Evolutionary conservation across 2,329 filamentous ascomycete species (phyloP).

Genomic region (Colletotrichum camelliae): DNA sequence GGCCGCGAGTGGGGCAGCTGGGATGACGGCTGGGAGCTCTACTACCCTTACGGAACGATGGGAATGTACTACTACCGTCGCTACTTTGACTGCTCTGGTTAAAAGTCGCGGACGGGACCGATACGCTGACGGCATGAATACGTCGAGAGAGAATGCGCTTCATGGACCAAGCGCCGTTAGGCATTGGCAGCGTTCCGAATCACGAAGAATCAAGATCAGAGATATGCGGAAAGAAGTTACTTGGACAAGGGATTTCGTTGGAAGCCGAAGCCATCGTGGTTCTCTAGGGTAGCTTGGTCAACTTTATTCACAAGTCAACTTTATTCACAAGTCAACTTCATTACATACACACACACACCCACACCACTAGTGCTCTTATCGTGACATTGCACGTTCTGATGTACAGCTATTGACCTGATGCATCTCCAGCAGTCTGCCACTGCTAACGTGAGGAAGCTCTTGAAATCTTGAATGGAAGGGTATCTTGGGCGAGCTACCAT

Average conservation of each 20-base stretch:
- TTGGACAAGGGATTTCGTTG: not conserved
- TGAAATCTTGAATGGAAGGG: slow-evolving; percentile 21
- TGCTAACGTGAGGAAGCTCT: not conserved
- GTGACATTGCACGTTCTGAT: not conserved
- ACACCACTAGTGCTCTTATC: not conserved
- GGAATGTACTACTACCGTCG: slow-evolving; percentile 6
- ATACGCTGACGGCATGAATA: not conserved
- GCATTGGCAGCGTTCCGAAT: not conserved
- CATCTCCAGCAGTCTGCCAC: not conserved
- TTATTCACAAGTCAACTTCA: not conserved
- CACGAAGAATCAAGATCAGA: not conserved
- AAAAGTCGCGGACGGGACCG: not conserved
- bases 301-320: not conserved
- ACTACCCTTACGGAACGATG: not conserved
- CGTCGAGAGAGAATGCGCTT: not conserved
- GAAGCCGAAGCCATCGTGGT: not conserved
- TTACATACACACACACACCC: not conserved
- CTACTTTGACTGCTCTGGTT: slow-evolving; percentile 9
- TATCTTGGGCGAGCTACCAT: slow-evolving; percentile 18
- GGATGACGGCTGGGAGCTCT: not conserved
- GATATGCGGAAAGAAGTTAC: not conserved
- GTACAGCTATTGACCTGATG: not conserved
- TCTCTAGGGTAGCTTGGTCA: not conserved
- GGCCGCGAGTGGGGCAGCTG: not conserved
- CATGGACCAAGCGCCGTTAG: not conserved